Conservation (phyloP, 306 rosid genomes). For the Acacia acuminata region DNA sequence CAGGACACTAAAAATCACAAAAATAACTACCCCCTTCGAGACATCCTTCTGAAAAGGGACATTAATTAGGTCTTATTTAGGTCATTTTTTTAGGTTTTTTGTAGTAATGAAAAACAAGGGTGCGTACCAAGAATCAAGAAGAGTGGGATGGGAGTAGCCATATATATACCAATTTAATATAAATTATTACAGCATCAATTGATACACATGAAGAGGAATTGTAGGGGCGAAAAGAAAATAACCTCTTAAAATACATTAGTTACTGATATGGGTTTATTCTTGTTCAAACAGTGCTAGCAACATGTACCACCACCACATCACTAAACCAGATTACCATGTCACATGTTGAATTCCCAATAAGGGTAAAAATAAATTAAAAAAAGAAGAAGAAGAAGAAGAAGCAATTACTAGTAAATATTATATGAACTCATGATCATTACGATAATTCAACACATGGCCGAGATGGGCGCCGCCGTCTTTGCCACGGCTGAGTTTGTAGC, state of each 20-base stretch:
- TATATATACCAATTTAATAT: not conserved
- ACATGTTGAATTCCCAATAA: not conserved
- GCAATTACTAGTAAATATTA: not conserved
- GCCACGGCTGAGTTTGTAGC: conserved; percentile 6
- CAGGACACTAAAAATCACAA: no score
- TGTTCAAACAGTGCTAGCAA: not conserved
- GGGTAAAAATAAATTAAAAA: not conserved
- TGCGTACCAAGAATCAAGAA: no score
- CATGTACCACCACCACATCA: not conserved
- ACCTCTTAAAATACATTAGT: not conserved
- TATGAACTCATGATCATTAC: not conserved
- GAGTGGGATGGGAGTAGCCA: not conserved
- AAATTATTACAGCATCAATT: not conserved
- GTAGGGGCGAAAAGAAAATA: not conserved
- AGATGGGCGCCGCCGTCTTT: conserved; percentile 40
- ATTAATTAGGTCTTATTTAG: no score
- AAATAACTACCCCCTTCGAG: no score
- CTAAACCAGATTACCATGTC: not conserved
- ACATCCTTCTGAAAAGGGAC: no score
- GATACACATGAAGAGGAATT: not conserved
- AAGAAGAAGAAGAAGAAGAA: not conserved
- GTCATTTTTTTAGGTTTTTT: no score
- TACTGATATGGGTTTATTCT: not conserved
- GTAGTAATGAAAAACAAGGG: no score
- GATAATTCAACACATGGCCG: conserved; percentile 32